phyloP scores from a whole-genome alignment of 352 stramenopile genomes.

The Phytophthora megakarya region DNA sequence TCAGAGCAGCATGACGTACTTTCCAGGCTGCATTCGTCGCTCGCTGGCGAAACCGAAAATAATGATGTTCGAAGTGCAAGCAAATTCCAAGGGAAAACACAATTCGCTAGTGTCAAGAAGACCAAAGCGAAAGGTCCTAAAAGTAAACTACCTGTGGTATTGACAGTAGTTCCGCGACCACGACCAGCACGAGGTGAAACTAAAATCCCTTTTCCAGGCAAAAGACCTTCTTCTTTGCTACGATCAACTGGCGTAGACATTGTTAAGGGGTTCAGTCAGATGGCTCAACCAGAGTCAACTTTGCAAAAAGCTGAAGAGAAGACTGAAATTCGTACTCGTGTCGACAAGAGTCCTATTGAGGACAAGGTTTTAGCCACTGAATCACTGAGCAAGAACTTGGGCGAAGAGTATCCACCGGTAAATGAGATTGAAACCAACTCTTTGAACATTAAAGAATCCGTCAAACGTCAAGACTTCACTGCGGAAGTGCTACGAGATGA shows the following conservation, averaged over 20 bases:
- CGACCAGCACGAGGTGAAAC: constrained; percentile 32
- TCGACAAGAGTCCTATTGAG: neutral
- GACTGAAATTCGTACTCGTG: neutral
- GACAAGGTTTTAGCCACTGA: neutral
- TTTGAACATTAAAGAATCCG: neutral
- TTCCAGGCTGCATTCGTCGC: constrained; percentile 32
- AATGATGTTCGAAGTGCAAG: neutral
- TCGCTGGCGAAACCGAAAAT: constrained; percentile 3
- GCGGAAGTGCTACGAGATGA: neutral
- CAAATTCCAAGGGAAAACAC: neutral
- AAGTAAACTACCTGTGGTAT: neutral
- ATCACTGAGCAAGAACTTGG: neutral
- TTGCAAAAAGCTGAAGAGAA: constrained; percentile 7
- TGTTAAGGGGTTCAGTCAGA: constrained; percentile 6
- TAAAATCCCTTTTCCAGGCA: constrained; percentile 42
- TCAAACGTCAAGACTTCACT: neutral
- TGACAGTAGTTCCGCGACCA: constrained; percentile 16
- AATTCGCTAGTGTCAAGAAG: neutral
- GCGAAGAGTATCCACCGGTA: neutral
- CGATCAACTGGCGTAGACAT: constrained; percentile 20
- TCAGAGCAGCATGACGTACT: constrained; percentile 52
- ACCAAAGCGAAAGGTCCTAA: neutral
- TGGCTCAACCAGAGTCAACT: neutral
- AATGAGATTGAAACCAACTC: neutral
- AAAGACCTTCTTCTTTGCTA: constrained; percentile 2